These are phyloP conservation scores for Steccherinum ochraceum DNA, from an alignment of 768 basidiomycete species.

Conservation along the genomic window DNA sequence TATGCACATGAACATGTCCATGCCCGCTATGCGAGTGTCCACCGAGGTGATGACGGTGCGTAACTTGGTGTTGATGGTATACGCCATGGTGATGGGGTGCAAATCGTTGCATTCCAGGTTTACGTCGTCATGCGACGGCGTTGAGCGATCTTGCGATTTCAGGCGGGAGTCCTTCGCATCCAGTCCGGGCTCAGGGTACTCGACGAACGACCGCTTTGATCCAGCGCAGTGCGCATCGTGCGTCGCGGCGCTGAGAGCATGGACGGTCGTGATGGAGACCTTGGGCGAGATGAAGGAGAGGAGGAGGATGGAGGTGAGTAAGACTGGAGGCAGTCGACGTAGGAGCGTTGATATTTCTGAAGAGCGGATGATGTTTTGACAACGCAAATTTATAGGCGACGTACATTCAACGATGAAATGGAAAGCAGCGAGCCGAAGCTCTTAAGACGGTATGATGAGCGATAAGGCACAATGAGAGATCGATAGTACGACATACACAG, in stretches of 20 bases:
- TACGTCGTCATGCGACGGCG: background rate
- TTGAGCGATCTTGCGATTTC: background rate
- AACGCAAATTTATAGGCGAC: no score
- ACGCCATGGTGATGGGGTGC: no score
- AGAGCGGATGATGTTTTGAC: no score
- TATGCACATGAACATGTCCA: slow-evolving; percentile 12
- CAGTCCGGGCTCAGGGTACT: slow-evolving; percentile 1
- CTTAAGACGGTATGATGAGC: slow-evolving; percentile 7
- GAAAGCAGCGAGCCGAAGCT: slow-evolving; percentile 59
- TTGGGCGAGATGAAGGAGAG: no score
- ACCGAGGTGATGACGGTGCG: background rate
- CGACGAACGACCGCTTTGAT: slow-evolving; percentile 11
- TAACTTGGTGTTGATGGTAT: background rate
- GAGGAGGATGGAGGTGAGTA: slow-evolving; percentile 38
- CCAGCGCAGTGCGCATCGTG: slow-evolving; percentile 17
- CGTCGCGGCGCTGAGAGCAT: slow-evolving; percentile 9
- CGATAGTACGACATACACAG: no score
- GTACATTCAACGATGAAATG: slow-evolving; percentile 77
- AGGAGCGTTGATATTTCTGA: slow-evolving; percentile 70
- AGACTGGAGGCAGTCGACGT: slow-evolving; percentile 65
- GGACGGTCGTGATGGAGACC: slow-evolving; percentile 7
- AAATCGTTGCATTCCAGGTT: no score
- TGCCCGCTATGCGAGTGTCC: slow-evolving; percentile 11
- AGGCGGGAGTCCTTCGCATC: background rate
- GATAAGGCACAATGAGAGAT: no score